Evolutionary conservation across 345 rosid species (phyloP), one percentile per base, ranked within the genome.

Genomic region (Rubroshorea leprosula): DNA sequence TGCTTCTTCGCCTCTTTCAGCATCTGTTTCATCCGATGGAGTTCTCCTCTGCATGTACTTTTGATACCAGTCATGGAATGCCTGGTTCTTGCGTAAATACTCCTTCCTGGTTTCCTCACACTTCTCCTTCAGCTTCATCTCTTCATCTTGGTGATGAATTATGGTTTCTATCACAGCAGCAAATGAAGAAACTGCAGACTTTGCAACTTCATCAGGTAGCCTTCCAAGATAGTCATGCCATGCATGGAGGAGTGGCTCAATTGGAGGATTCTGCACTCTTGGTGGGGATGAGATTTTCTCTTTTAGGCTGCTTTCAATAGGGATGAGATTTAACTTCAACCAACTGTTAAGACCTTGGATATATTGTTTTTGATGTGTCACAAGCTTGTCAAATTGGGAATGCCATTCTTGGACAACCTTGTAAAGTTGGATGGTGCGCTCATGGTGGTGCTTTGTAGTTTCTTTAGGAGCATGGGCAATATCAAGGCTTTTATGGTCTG

Each of bases 171-270:
- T 68, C 53, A 84, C 93, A 15, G 91, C 97, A 0, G 79, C 87
- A 14, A 92, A 89, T 0, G 97, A 80, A 0, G 81, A 74, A 64
- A 84, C 86, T 1, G 96, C 91, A 21, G 98, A 77, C 74, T 80
- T 86, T 21, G 95, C 93, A 12, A 86, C 72, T 67, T 92, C 98
- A 39, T 92, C 93, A 0, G 95, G 95, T 14, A 92, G 82, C 72
- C 78, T 86, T 66, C 81, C 95, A 1, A 92, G 80, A 57, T 58
- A 26, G 55, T 89, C 91, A 6, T 84, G 74, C 97, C 96, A 89
- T 0, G 82, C 41, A 55, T 59, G 81, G 12, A 92, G 83, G 35
- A 89, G 89, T 19, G 85, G 75, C 71, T 81, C 93, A 75, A 89
- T 83, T 4, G 91, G 97, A 4, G 89, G 98, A 27, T 66, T 79